A percentile compares a stretch with the other conserved stretches of the same genome.
Evolutionary conservation across 768 basidiomycete species (phyloP).

Genomic region (Clitopilus passeckerianus): DNA sequence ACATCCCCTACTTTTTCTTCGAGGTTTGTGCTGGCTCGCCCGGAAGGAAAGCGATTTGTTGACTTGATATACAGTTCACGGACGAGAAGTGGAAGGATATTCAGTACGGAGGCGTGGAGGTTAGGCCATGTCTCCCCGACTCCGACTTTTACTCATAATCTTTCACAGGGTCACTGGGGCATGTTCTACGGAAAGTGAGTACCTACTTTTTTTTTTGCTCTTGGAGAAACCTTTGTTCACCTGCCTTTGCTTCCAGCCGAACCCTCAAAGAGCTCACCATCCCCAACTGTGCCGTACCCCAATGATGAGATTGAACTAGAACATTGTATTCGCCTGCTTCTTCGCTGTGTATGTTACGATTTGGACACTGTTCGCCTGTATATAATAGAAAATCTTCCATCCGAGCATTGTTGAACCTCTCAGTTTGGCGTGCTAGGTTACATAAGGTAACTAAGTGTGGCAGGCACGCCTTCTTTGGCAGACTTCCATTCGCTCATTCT

Average conservation of each 20-base stretch:
- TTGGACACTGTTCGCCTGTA: too few species aligned
- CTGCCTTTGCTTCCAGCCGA: slow-evolving; percentile 34
- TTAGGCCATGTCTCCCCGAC: slow-evolving; percentile 5
- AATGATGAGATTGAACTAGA: slow-evolving; percentile 6
- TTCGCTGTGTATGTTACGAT: too few species aligned
- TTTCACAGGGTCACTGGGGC: slow-evolving; percentile 38
- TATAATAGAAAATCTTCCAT: too few species aligned
- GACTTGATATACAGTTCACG: slow-evolving; percentile 40
- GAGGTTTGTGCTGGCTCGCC: slow-evolving; percentile 39
- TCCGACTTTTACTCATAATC: neutral
- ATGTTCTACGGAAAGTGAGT: slow-evolving; percentile 41
- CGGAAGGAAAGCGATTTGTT: neutral
- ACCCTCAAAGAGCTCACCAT: slow-evolving; percentile 68
- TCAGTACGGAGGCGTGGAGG: slow-evolving; percentile 74
- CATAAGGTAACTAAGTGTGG: neutral
- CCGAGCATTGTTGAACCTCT: too few species aligned
- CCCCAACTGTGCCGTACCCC: slow-evolving; percentile 45
- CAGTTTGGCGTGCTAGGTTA: neutral
- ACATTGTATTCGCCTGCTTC: too few species aligned
- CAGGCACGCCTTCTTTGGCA: neutral
- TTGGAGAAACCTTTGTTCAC: neutral
- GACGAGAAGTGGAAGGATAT: slow-evolving; percentile 81
- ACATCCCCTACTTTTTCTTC: slow-evolving; percentile 84
- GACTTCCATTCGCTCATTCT: neutral
- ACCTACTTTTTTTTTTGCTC: neutral